Evolutionary conservation across 257 asterid genomes (phyloP).

Genomic region (Sherardia arvensis): DNA sequence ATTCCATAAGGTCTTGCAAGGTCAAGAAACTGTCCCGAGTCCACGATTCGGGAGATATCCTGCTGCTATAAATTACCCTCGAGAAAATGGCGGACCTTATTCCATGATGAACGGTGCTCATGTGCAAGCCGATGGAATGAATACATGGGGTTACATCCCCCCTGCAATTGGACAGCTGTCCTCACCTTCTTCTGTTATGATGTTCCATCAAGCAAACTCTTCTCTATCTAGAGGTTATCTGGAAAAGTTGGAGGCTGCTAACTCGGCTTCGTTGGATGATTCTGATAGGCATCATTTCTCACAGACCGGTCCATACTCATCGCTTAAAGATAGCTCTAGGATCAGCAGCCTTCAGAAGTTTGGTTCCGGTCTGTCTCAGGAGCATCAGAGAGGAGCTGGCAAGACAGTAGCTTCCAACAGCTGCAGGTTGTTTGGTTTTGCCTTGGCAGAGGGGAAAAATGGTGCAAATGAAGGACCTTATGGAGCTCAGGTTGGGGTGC

Average conservation of each 20-base stretch:
- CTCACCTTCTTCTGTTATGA: constrained; percentile 47
- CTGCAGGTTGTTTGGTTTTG: constrained; percentile 83
- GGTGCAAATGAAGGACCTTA: constrained; percentile 19
- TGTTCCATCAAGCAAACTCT: constrained; percentile 39
- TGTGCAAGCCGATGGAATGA: constrained; percentile 29
- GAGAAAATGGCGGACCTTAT: constrained; percentile 20
- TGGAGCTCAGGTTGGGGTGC: constrained; percentile 29
- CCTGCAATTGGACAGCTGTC: constrained; percentile 25
- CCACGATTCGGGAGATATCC: constrained; percentile 37
- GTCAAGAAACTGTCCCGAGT: constrained; percentile 72
- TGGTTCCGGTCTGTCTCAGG: constrained; percentile 25
- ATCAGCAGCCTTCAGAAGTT: constrained; percentile 13
- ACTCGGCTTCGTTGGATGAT: constrained; percentile 21
- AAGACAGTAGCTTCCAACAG: constrained; percentile 34
- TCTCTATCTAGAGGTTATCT: constrained; percentile 17
- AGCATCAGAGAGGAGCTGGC: constrained; percentile 19
- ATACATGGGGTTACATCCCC: constrained; percentile 33
- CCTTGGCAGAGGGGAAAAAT: constrained; percentile 55
- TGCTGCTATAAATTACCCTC: constrained; percentile 19
- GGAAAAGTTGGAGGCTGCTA: constrained; percentile 24
- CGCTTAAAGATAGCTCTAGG: constrained; percentile 18
- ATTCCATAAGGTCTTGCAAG: constrained; percentile 95
- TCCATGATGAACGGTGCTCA: constrained; percentile 26
- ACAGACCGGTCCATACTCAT: constrained; percentile 16
- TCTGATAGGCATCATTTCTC: constrained; percentile 24